Evolutionary conservation across 257 asterid species (phyloP).

Genomic region (Solanum paucissectum): DNA sequence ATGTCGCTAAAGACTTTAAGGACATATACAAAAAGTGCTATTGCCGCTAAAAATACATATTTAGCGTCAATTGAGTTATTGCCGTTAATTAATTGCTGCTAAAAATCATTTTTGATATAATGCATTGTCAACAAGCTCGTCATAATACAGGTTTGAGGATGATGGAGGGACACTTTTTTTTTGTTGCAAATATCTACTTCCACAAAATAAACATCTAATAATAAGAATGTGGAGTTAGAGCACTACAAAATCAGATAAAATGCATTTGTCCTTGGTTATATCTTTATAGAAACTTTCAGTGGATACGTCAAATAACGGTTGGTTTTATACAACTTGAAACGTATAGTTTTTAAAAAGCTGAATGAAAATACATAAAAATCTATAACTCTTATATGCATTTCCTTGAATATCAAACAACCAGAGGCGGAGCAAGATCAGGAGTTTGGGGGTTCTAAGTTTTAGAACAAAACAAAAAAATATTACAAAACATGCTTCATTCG

Average conservation of each 20-base stretch:
- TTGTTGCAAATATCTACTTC: background rate
- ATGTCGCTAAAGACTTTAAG: no score
- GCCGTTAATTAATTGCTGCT: no score
- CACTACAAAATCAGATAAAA: background rate
- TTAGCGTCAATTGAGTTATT: no score
- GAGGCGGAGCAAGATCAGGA: background rate
- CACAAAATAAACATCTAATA: background rate
- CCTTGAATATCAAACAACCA: background rate
- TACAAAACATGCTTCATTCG: background rate
- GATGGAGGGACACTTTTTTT: background rate
- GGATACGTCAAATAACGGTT: background rate
- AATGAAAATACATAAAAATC: background rate
- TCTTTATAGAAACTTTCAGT: background rate
- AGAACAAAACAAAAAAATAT: background rate
- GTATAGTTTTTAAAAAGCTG: background rate
- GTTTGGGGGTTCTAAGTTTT: background rate
- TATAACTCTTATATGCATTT: background rate
- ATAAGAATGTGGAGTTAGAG: background rate
- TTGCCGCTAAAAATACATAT: no score
- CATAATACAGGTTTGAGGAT: background rate
- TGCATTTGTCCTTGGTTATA: background rate
- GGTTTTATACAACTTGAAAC: background rate
- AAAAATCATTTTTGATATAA: no score
- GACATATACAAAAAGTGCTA: no score
- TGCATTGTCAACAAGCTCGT: background rate